Base-by-base conservation (phyloP, 2,329 filamentous ascomycete species). In the Ramichloridium luteum region DNA sequence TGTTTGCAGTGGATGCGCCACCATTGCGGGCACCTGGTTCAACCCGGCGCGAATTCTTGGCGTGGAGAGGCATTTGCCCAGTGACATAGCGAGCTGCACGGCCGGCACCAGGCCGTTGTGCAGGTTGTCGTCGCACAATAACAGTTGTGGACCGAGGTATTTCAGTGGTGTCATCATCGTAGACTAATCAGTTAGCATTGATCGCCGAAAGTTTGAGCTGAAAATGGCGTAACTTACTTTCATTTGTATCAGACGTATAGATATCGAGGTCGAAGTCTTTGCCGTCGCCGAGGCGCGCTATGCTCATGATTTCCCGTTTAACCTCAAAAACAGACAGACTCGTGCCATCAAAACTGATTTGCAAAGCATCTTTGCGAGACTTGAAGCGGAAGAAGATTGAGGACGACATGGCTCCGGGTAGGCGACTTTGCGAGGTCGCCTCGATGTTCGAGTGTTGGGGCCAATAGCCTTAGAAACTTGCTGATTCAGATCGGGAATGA, bases 321-420 rank as follows among this genome's bases (percentile, higher is more conserved):
- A 98, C 70, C 57, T 98, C 92, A 62, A 96, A 98, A 43, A 96
- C 90, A 40, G 88, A 93, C 55, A 96, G 93, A 60, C 84, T 84
- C 50, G 88, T 94, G 55, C 90, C 90, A 61, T 98, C 88, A 59
- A 98, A 96, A 54, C 86, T 82, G 51, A 98, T 85, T 54, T 86
- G 77, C 36, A 84, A 84, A 38, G 85, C 83, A 56, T 96, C 90
- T 65, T 85, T 94, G 57, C 92, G 85, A 48, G 88, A 96, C 65
- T 94, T 96, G 77, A 98, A 98, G 65, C 93, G 93, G 81, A 94
- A 98, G 64, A 94, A 96, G 55, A 98, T 90, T 46, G 86, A 96
- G 35, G 90, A 93, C 56, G 84, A 75, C 86, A 94, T 94, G 53
- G 53, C 74, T 64, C 56, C n/a, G n/a, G n/a, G n/a, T n/a, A n/a